Percentiles rank a stretch among this genome's conserved stretches.
Evolutionary conservation across 345 rosid genomes (phyloP).

Genomic region (Litchi chinensis): DNA sequence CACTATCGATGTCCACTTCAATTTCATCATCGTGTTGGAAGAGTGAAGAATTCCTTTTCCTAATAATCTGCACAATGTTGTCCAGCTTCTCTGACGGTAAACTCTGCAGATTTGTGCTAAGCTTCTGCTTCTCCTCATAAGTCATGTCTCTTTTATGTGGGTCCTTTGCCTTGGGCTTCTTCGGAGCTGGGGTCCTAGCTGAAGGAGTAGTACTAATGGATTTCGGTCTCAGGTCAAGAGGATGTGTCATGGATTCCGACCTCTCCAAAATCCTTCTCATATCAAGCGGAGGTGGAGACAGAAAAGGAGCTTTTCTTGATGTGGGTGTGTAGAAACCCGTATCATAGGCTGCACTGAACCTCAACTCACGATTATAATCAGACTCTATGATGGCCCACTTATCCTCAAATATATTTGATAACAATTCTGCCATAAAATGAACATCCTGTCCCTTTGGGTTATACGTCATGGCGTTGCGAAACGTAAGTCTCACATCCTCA

Average conservation of each 20-base stretch:
- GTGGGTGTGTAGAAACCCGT: conserved; percentile 56
- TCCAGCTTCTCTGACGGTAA: conserved; percentile 94
- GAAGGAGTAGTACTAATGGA: conserved; percentile 71
- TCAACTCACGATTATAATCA: conserved; percentile 72
- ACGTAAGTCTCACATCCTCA: conserved; percentile 98
- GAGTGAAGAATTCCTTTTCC: conserved; percentile 84
- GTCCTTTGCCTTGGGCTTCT: conserved; percentile 98
- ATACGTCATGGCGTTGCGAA: conserved; percentile 91
- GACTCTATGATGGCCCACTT: conserved; percentile 83
- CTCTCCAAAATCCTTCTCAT: conserved; percentile 79
- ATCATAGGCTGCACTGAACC: conserved; percentile 57
- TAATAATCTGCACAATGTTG: conserved; percentile 88
- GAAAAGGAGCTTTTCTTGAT: conserved; percentile 59
- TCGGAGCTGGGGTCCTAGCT: conserved; percentile 78
- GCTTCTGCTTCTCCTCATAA: conserved; percentile 95
- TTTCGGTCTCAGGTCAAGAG: conserved; percentile 50
- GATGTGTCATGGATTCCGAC: conserved; percentile 66
- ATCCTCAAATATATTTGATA: conserved; percentile 77
- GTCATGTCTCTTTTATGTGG: conserved; percentile 96
- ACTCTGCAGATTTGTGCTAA: conserved; percentile 84
- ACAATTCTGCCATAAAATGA: conserved; percentile 79
- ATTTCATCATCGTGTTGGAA: conserved; percentile 87
- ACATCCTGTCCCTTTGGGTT: conserved; percentile 99
- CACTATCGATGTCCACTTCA: conserved; percentile 96
- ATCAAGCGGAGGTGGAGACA: conserved; percentile 69